Conservation (phyloP, 768 basidiomycete species). For the Auricularia sp. region DNA sequence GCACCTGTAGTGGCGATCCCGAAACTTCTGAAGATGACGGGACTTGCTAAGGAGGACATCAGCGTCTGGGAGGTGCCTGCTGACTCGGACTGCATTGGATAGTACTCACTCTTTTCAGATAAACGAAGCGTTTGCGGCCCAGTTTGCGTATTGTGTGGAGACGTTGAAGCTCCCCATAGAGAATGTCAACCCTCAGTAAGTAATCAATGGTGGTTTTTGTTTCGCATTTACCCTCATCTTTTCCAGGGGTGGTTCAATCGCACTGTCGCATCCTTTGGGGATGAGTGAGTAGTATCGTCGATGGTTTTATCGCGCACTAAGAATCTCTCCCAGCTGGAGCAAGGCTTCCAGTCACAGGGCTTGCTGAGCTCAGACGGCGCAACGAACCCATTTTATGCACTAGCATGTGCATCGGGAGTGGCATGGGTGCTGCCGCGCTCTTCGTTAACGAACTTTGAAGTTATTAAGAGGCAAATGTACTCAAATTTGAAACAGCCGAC, state of each 20-base stretch:
- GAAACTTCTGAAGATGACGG: conserved; percentile 50
- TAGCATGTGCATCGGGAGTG: conserved; percentile 31
- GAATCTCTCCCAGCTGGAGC: conserved; percentile 21
- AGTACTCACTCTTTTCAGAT: conserved; percentile 35
- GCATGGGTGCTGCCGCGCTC: conserved; percentile 19
- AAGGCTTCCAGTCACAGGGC: conserved; percentile 28
- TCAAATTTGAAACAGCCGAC: no score
- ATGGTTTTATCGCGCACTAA: background rate
- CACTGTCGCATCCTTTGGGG: conserved; percentile 15
- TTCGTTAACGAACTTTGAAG: conserved; percentile 21
- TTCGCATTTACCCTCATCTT: background rate
- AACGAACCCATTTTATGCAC: conserved; percentile 30
- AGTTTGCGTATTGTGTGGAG: conserved; percentile 88
- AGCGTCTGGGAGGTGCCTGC: conserved; percentile 62
- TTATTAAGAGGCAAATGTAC: background rate
- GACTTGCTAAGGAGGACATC: conserved; percentile 60
- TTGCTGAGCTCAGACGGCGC: conserved; percentile 28
- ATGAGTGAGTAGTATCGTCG: conserved; percentile 6
- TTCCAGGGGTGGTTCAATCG: conserved; percentile 5
- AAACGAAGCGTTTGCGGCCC: conserved; percentile 87
- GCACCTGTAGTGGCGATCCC: conserved; percentile 64
- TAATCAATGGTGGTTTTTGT: background rate
- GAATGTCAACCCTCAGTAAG: conserved; percentile 51
- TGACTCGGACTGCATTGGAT: background rate
- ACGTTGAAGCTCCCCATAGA: conserved; percentile 63